Conservation (phyloP, 2,329 filamentous ascomycete species). For the Gnomoniopsis smithogilvyi region DNA sequence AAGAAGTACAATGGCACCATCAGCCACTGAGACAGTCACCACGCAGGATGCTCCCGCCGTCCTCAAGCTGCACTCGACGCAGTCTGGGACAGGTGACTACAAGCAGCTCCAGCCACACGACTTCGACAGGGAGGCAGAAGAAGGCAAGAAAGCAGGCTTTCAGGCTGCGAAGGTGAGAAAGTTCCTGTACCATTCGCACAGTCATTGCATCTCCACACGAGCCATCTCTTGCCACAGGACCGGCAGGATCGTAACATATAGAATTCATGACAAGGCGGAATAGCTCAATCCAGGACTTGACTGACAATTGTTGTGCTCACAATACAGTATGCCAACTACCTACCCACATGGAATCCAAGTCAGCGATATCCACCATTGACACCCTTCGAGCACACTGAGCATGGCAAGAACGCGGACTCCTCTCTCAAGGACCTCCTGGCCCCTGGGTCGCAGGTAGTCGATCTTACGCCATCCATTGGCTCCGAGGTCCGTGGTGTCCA, state of each 20-base stretch:
- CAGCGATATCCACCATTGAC: conserved; percentile 59
- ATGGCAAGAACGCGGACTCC: conserved; percentile 65
- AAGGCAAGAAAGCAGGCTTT: conserved; percentile 18
- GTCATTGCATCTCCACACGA: neutral
- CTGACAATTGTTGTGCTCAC: neutral
- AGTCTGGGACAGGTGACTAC: conserved; percentile 22
- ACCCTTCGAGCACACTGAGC: conserved; percentile 65
- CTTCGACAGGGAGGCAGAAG: conserved; percentile 20
- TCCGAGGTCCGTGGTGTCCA: conserved; percentile 66
- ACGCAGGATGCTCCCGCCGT: conserved; percentile 20
- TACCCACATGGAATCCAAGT: conserved; percentile 59
- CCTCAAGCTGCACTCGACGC: conserved; percentile 40
- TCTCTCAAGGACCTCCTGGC: conserved; percentile 60
- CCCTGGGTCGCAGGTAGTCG: conserved; percentile 43
- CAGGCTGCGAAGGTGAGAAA: conserved; percentile 19
- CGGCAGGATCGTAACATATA: neutral
- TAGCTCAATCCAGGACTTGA: neutral
- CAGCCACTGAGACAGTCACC: conserved; percentile 29
- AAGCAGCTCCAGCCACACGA: conserved; percentile 20
- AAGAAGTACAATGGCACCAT: conserved; percentile 49
- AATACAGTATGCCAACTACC: conserved; percentile 58
- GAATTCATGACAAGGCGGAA: neutral
- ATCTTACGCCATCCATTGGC: conserved; percentile 66
- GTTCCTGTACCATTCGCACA: neutral
- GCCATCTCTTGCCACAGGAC: neutral